Evolutionary conservation across 164 flowering plant genomes (phyloP), one percentile per base, ranked within the genome.

Genomic region (Aristolochia fimbriata): DNA sequence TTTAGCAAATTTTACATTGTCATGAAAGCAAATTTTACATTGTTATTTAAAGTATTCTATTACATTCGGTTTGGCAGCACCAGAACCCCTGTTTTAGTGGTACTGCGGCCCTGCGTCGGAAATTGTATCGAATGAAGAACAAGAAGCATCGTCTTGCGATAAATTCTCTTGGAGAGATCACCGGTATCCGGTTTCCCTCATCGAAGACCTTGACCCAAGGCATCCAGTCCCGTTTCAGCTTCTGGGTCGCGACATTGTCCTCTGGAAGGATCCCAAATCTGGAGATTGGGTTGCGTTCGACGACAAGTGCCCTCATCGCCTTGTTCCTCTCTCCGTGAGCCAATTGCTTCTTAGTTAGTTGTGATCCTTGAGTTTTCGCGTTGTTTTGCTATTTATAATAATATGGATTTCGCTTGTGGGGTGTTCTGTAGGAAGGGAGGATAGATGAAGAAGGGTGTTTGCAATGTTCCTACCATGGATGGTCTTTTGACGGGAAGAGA

Each of bases 391-490:
- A 19, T 23, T 19, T 27, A 3, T 46, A 12, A 25, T 17, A 49
- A 16, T 13, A 45, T 58, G 46, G 25, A 15, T 57, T 51, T 61
- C 22, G 7, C 14, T 30, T 25, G 9, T 17, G 55, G 62, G 53
- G 10, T 24, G 60, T 54, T 59, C 25, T 47, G 2, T 57, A 92
- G 96, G 98, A 89, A 73, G 96, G 98, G 22, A 70, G 98, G 77
- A 78, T 92, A 17, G 96, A 89, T 70, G 96, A 89, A 68, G 81
- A 78, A n/a, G 96, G 98, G 56, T 77, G 80, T 58, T 70, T 92
- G 74, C 96, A 89, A 69, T 92, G 98, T 66, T 89, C 98, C 17
- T 92, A 92, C 54, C 98, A 89, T 56, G 96, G 95, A 6, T 92
- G 96, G 96, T 92, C 98, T 15, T 89, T 92, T 70, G 78, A 79